Evolutionary conservation across 495 filamentous ascomycete genomes (phyloP).

Genomic region (Neurospora discreta): DNA sequence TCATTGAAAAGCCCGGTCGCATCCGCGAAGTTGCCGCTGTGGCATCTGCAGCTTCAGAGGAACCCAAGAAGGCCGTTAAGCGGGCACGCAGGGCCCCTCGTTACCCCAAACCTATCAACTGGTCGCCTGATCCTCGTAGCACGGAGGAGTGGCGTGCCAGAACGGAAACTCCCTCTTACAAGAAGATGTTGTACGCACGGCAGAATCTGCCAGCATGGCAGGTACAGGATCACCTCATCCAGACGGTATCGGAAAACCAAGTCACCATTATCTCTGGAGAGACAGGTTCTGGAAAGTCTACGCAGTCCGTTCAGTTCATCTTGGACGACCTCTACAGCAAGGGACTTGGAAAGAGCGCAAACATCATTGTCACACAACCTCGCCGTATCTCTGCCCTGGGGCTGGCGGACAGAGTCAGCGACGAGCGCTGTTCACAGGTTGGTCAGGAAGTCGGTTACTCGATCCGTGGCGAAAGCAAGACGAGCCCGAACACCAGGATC

Average conservation of each 20-base stretch:
- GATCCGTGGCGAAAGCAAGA: slow-evolving; percentile 85
- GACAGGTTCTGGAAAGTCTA: slow-evolving; percentile 94
- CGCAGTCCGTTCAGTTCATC: slow-evolving; percentile 92
- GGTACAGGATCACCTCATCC: slow-evolving; percentile 61
- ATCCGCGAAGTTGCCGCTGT: slow-evolving; percentile 71
- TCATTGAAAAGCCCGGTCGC: slow-evolving; percentile 71
- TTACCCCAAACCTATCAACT: slow-evolving; percentile 40
- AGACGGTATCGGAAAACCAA: slow-evolving; percentile 60
- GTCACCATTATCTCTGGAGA: slow-evolving; percentile 95
- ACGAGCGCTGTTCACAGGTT: slow-evolving; percentile 71
- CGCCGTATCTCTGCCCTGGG: slow-evolving; percentile 89
- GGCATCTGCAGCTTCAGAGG: slow-evolving; percentile 45
- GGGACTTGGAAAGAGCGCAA: slow-evolving; percentile 63
- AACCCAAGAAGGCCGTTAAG: slow-evolving; percentile 18
- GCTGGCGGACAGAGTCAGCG: slow-evolving; percentile 85
- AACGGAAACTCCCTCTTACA: slow-evolving; percentile 44
- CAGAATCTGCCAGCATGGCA: slow-evolving; percentile 80
- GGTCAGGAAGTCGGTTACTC: slow-evolving; percentile 88
- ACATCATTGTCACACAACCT: slow-evolving; percentile 93
- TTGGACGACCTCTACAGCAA: slow-evolving; percentile 80
- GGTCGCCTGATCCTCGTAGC: slow-evolving; percentile 27
- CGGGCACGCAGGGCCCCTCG: slow-evolving; percentile 29
- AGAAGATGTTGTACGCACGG: slow-evolving; percentile 58
- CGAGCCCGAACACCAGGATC: slow-evolving; percentile 58
- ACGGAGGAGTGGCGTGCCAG: slow-evolving; percentile 36